Evolutionary conservation across 2,329 filamentous ascomycete genomes (phyloP), one percentile per base, ranked within the genome.

Genomic region (Colletotrichum sp.): DNA sequence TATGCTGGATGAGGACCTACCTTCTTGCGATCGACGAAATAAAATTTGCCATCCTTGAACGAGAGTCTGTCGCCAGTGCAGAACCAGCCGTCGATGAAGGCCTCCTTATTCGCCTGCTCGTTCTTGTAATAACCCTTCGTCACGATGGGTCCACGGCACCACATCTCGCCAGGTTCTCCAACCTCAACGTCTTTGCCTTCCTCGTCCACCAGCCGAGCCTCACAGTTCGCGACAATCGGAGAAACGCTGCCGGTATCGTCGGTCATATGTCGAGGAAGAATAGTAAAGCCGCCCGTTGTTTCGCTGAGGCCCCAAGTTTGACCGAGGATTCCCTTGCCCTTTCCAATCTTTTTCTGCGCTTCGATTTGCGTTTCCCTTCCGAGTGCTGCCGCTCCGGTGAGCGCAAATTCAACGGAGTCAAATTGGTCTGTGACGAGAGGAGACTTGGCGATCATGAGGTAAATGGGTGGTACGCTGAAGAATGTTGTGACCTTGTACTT

Each of bases 11-110:
- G 16, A n/a, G 0, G 18, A 21, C 16, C 0, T 64, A 83, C 91
- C 88, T 95, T 96, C 75, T 95, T 92, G 15, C 95, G 91, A 81
- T 97, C 95, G 1, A 95, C 95, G 79, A 98, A 95, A 85, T 92
- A 95, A 79, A 96, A 93, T 67, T 92, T 91, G 18, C 94, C 88
- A 55, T 89, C 85, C 78, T 96, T 92, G 82, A 95, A 91, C 76
- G 93, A 91, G 0, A 95, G 94, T 6, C 96, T 90, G 80, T 98
- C 95, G 0, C 95, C 95, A 0, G 95, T 96, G 80, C 93, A 93
- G 88, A 96, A 96, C 88, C 94, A 98, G 6, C 85, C 87, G 26
- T 86, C 83, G 4, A 63, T 12, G 71, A 95, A 90, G 0, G 93
- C 90, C 67, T 92, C 90, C 1, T 84, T 85, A 2, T 94, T 95